A percentile compares a stretch with the other conserved stretches of the same genome.
phyloP scores from a whole-genome alignment of 2,329 filamentous ascomycete genomes.

The Emericellopsis cladophorae region DNA sequence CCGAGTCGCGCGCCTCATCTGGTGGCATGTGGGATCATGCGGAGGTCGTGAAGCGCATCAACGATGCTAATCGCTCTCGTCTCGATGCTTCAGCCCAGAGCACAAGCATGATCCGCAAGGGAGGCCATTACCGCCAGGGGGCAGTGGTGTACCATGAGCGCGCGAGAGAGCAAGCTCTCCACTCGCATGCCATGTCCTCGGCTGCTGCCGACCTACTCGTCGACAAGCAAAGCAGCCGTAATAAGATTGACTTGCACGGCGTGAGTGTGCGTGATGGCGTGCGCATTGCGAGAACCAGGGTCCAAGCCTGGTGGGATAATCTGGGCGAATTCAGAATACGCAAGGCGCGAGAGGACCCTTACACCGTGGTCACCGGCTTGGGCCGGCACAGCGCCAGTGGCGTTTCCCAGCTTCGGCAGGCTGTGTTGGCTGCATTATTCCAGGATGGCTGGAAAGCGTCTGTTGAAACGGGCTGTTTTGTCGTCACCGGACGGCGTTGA shows the following conservation, averaged over 20 bases:
- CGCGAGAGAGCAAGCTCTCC: slow-evolving; percentile 49
- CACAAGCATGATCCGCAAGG: slow-evolving; percentile 28
- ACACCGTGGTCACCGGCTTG: slow-evolving; percentile 68
- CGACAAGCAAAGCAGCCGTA: slow-evolving; percentile 46
- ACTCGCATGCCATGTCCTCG: slow-evolving; percentile 46
- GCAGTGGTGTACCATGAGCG: slow-evolving; percentile 65
- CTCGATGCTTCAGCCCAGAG: slow-evolving; percentile 23
- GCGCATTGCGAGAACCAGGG: slow-evolving; percentile 57
- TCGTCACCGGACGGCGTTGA: slow-evolving; percentile 48
- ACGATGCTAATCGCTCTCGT: slow-evolving; percentile 14
- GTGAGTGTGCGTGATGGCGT: slow-evolving; percentile 71
- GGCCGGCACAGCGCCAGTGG: slow-evolving; percentile 71
- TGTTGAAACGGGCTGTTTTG: slow-evolving; percentile 55
- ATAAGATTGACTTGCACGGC: slow-evolving; percentile 68
- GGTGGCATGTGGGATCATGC: slow-evolving; percentile 8
- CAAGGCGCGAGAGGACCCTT: slow-evolving; percentile 36
- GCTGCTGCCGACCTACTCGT: slow-evolving; percentile 60
- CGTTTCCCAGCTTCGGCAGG: slow-evolving; percentile 61
- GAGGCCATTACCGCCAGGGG: slow-evolving; percentile 61
- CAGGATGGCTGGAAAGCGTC: slow-evolving; percentile 77
- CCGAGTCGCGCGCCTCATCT: neutral
- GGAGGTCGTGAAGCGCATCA: slow-evolving; percentile 14
- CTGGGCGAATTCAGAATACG: slow-evolving; percentile 51
- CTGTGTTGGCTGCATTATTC: slow-evolving; percentile 64
- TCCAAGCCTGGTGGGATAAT: slow-evolving; percentile 63